Conservation (phyloP, 495 filamentous ascomycete genomes). For the Xylaria curta region DNA sequence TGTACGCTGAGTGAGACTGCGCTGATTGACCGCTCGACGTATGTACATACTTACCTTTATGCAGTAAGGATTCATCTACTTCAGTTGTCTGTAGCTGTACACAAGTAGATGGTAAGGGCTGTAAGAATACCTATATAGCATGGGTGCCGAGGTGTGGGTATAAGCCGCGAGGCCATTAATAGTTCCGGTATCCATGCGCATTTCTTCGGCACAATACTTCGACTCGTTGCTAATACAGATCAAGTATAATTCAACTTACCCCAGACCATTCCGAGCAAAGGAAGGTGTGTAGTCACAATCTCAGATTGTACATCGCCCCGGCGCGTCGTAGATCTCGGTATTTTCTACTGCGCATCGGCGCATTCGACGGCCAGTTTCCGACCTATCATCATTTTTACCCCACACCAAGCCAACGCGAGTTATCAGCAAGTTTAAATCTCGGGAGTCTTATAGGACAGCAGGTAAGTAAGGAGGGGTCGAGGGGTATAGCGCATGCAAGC, state of each 20-base stretch:
- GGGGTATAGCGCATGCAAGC: neutral
- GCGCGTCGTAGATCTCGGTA: neutral
- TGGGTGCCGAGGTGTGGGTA: neutral
- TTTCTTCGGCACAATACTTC: neutral
- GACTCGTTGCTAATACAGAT: neutral
- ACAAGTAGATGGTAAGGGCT: neutral
- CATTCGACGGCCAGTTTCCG: neutral
- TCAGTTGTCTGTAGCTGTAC: neutral
- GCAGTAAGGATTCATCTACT: neutral
- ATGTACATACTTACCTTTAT: neutral
- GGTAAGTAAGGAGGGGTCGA: neutral
- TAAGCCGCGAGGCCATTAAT: neutral
- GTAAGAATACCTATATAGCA: neutral
- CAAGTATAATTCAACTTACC: neutral
- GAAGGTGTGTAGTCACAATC: neutral
- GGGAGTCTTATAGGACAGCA: neutral
- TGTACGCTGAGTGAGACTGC: constrained; percentile 1
- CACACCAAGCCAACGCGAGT: constrained; percentile 13
- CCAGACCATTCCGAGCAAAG: neutral
- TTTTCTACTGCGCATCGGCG: constrained; percentile 3
- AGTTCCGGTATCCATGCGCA: neutral
- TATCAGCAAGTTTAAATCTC: neutral
- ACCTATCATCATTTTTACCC: constrained; percentile 25
- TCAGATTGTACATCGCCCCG: neutral
- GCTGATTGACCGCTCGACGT: neutral